These are phyloP conservation scores for Lactifluus piperatus DNA, from an alignment of 768 basidiomycete genomes.

Conservation along the genomic window DNA sequence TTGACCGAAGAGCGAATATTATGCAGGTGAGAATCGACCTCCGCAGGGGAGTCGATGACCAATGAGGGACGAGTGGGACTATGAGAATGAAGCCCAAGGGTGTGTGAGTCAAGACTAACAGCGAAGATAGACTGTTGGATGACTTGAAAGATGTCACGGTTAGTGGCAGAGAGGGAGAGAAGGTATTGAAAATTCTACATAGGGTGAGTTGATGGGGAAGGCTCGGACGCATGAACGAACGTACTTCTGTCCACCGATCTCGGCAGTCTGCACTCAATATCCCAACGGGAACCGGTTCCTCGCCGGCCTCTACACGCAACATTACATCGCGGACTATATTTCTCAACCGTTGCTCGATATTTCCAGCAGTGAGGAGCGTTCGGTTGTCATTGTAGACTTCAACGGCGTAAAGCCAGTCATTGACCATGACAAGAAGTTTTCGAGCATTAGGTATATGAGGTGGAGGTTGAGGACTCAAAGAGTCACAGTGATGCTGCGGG, in stretches of 20 bases:
- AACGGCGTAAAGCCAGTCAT: slow-evolving; percentile 75
- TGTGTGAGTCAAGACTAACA: slow-evolving; percentile 71
- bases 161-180: slow-evolving; percentile 54
- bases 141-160: slow-evolving; percentile 47
- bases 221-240: slow-evolving; percentile 17
- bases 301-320: slow-evolving; percentile 39
- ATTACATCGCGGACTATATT: slow-evolving; percentile 50
- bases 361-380: slow-evolving; percentile 27
- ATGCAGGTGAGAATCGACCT: slow-evolving; percentile 67
- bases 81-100: slow-evolving; percentile 31
- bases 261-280: slow-evolving; percentile 72
- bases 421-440: slow-evolving; percentile 59
- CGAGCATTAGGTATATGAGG: slow-evolving; percentile 39
- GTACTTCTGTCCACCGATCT: slow-evolving; percentile 73
- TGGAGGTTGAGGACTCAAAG: slow-evolving; percentile 41
- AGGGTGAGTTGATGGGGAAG: not conserved
- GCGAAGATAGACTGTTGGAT: slow-evolving; percentile 73
- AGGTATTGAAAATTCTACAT: slow-evolving; percentile 64
- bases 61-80: slow-evolving; percentile 8
- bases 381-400: slow-evolving; percentile 45
- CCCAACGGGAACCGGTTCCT: slow-evolving; percentile 53
- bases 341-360: slow-evolving; percentile 40
- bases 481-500: slow-evolving; percentile 59
- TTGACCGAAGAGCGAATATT: slow-evolving; percentile 59
- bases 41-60: slow-evolving; percentile 20